phyloP scores from a whole-genome alignment of 176 grass and related monocot genomes.

The Bothriochloa decipiens region DNA sequence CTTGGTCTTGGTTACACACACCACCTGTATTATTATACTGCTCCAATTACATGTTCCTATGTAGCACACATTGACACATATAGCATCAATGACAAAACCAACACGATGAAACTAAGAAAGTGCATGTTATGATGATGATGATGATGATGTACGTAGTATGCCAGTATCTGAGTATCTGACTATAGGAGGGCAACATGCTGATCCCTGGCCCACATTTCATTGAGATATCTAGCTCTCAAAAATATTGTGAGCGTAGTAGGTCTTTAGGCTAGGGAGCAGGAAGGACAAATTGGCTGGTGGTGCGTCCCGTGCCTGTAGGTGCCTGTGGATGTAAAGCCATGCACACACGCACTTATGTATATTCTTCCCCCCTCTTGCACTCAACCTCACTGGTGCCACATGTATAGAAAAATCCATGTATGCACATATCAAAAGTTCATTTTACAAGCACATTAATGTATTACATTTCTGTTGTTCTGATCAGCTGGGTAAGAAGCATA shows the following conservation, averaged over 20 bases:
- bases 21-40: not conserved
- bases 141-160: not conserved
- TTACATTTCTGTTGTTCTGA: not conserved
- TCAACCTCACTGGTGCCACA: not conserved
- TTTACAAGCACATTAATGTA: not conserved
- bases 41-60: not conserved
- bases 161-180: not conserved
- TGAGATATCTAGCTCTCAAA: not conserved
- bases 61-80: not conserved
- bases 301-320: conserved; percentile 8
- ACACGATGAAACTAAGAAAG: not conserved
- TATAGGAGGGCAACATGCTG: not conserved
- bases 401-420: not conserved
- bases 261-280: not conserved
- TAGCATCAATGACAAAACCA: not conserved
- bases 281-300: conserved; percentile 26
- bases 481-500: not conserved
- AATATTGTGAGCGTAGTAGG: not conserved
- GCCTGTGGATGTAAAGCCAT: conserved; percentile 34
- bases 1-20: conserved; percentile 1
- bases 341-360: conserved; percentile 2
- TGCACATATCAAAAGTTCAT: not conserved
- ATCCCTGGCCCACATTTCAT: not conserved
- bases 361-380: conserved; percentile 19
- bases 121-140: not conserved